These are phyloP conservation scores for Mortierella sp. DNA, from an alignment of 371 early-diverging fungal species.

Conservation along the genomic window DNA sequence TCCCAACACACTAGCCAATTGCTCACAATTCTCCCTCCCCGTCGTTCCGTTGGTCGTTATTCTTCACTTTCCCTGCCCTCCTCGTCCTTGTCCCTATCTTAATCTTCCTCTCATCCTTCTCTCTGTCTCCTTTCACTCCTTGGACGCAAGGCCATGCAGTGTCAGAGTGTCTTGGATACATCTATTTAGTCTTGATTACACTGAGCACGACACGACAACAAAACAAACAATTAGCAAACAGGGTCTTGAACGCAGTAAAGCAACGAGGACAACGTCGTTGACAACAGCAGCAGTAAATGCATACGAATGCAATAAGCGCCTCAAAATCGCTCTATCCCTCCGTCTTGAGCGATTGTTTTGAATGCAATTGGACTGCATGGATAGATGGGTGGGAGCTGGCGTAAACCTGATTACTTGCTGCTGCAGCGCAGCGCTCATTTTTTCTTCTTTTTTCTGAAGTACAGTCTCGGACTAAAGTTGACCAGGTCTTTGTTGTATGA, in stretches of 20 bases:
- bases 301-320: neutral
- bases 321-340: neutral
- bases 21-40: neutral
- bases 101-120: neutral
- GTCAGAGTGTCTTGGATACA: conserved; percentile 1
- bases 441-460: no score
- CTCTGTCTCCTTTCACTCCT: neutral
- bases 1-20: neutral
- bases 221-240: neutral
- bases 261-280: neutral
- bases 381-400: neutral
- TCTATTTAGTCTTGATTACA: neutral
- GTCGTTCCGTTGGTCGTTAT: no score
- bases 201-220: neutral
- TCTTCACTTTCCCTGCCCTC: no score
- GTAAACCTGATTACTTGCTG: neutral
- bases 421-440: neutral
- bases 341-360: neutral
- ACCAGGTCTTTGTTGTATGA: neutral
- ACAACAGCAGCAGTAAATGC: no score
- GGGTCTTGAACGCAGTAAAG: neutral
- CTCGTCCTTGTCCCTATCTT: no score
- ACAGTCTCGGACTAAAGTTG: conserved; percentile 3
- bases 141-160: conserved; percentile 4
- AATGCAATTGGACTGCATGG: neutral